phyloP scores from a whole-genome alignment of 2,329 filamentous ascomycete species.

The Colletotrichum cereale region DNA sequence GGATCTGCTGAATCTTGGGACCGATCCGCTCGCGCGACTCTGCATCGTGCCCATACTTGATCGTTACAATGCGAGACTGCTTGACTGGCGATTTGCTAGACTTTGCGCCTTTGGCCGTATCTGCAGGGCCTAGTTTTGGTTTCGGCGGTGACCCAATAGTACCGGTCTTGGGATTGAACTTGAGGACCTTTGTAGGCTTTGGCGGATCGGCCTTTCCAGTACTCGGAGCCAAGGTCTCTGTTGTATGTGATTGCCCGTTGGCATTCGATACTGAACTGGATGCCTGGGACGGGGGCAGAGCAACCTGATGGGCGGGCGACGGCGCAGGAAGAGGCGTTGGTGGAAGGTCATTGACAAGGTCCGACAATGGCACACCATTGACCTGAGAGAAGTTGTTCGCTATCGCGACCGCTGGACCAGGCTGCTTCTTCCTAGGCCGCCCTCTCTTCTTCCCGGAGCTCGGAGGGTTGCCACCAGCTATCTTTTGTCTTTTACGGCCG shows the following conservation, averaged over 20 bases:
- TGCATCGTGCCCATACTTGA: constrained; percentile 49
- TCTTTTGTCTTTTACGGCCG: constrained; percentile 46
- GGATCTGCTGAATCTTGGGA: constrained; percentile 72
- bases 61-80: constrained; percentile 26
- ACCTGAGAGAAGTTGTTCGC: constrained; percentile 43
- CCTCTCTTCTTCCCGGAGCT: constrained; percentile 41
- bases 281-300: background rate
- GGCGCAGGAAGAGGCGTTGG: constrained; percentile 6
- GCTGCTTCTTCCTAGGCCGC: constrained; percentile 45
- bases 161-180: constrained; percentile 70
- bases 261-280: background rate
- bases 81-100: constrained; percentile 22
- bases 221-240: background rate
- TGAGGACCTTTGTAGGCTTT: constrained; percentile 57
- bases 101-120: constrained; percentile 30
- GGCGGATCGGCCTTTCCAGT: constrained; percentile 23
- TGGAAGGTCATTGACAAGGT: constrained; percentile 10
- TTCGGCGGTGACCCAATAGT: constrained; percentile 73
- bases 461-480: constrained; percentile 37
- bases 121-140: constrained; percentile 55
- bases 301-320: background rate
- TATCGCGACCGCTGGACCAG: constrained; percentile 42
- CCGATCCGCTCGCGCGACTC: constrained; percentile 64
- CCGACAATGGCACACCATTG: background rate
- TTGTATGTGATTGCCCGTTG: background rate